phyloP scores from a whole-genome alignment of 2,329 filamentous ascomycete species.

The Biscogniauxia mediterranea region DNA sequence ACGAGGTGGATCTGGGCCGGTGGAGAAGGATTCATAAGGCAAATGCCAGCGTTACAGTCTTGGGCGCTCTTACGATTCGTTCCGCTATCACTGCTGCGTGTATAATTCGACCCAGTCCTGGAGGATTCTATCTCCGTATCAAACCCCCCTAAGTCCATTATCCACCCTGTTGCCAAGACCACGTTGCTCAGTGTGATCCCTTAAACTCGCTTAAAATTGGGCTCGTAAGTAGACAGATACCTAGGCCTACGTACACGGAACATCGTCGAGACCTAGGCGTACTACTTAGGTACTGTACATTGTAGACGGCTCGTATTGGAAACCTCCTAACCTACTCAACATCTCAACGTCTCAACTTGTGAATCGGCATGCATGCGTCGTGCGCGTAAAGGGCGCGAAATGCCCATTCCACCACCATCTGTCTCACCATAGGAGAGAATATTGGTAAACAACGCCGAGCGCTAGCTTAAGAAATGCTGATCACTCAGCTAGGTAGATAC shows the following conservation, averaged over 20 bases:
- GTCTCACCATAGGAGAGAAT: not conserved
- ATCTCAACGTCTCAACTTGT: not conserved
- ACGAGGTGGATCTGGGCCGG: not conserved
- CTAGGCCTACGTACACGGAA: not conserved
- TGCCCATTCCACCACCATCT: not conserved
- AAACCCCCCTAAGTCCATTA: not conserved
- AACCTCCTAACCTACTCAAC: not conserved
- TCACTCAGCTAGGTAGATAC: not conserved
- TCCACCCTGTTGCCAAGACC: not conserved
- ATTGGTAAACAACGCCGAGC: not conserved
- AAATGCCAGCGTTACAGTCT: not conserved
- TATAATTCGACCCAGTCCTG: not conserved
- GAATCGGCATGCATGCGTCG: not conserved
- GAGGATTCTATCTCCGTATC: not conserved
- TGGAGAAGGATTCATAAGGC: not conserved
- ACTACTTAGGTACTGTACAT: not conserved
- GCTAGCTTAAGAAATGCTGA: not conserved
- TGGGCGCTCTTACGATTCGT: not conserved
- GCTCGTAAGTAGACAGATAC: not conserved
- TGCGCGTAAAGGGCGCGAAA: not conserved
- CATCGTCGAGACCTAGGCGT: not conserved
- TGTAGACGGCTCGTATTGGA: not conserved
- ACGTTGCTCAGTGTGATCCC: not conserved
- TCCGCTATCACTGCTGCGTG: not conserved
- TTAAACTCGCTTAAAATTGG: not conserved